Evolutionary conservation across 805 yeast species (phyloP).

Genomic region (Teunomyces panamensis): DNA sequence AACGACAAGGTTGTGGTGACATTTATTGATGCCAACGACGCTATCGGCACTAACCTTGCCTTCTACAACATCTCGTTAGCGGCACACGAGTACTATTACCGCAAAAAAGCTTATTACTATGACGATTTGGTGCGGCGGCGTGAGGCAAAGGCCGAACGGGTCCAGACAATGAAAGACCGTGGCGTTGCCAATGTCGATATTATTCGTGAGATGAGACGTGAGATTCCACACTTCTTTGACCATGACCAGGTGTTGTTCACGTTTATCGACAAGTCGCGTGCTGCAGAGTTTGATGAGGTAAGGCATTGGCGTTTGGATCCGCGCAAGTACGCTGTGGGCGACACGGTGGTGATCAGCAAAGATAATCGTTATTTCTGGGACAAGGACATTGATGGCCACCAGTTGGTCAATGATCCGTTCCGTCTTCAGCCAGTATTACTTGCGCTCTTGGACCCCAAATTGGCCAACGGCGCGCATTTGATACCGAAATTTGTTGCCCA

Average conservation of each 20-base stretch:
- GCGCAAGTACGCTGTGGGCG: constrained; percentile 46
- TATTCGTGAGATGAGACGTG: constrained; percentile 46
- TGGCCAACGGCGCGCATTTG: constrained; percentile 12
- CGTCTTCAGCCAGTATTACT: constrained; percentile 34
- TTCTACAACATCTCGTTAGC: constrained; percentile 40
- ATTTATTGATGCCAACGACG: constrained; percentile 42
- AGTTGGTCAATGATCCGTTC: constrained; percentile 33
- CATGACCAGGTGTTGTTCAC: constrained; percentile 43
- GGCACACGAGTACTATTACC: constrained; percentile 48
- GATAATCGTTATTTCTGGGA: constrained; percentile 36
- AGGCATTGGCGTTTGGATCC: constrained; percentile 39
- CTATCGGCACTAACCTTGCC: constrained; percentile 28
- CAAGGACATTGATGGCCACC: constrained; percentile 33
- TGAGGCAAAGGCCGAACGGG: constrained; percentile 41
- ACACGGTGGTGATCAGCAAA: constrained; percentile 50
- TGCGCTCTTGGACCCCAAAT: constrained; percentile 35
- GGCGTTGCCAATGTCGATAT: constrained; percentile 37
- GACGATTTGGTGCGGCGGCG: constrained; percentile 25
- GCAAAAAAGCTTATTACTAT: constrained; percentile 41
- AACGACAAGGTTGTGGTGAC: constrained; percentile 49
- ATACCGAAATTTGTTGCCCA: constrained; percentile 36
- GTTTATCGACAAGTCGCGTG: constrained; percentile 48
- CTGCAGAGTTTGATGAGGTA: constrained; percentile 23
- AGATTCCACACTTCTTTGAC: constrained; percentile 48
- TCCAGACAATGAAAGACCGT: constrained; percentile 39